Evolutionary conservation across 2,329 filamentous ascomycete genomes (phyloP).

Genomic region (Cercospora sp.): DNA sequence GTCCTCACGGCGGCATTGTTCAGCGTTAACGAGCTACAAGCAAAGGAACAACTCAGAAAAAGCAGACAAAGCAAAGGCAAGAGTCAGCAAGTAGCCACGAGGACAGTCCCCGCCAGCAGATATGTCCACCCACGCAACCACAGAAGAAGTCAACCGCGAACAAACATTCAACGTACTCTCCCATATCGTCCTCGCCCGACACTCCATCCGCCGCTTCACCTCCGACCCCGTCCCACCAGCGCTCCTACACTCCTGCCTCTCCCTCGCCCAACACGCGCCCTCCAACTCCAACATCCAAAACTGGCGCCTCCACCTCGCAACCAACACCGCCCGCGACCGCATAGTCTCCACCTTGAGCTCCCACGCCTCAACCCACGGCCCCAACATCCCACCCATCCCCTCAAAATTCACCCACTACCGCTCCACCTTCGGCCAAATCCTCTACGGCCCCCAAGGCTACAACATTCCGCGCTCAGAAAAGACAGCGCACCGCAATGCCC

Average conservation of each 20-base stretch:
- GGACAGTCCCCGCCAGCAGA: background rate
- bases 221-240: slow-evolving; percentile 14
- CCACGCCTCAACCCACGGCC: slow-evolving; percentile 17
- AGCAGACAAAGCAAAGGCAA: background rate
- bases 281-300: slow-evolving; percentile 29
- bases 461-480: slow-evolving; percentile 22
- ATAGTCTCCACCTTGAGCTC: slow-evolving; percentile 20
- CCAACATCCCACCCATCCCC: slow-evolving; percentile 24
- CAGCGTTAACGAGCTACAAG: background rate
- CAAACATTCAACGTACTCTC: background rate
- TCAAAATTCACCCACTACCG: slow-evolving; percentile 26
- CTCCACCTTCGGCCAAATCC: slow-evolving; percentile 25
- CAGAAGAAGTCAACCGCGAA: background rate
- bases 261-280: slow-evolving; percentile 24
- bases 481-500: slow-evolving; percentile 15
- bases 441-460: slow-evolving; percentile 32
- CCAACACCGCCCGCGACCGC: slow-evolving; percentile 22
- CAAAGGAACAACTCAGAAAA: background rate
- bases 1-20: background rate
- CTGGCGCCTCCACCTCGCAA: slow-evolving; percentile 25
- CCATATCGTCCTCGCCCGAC: slow-evolving; percentile 15
- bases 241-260: slow-evolving; percentile 16
- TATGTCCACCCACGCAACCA: background rate
- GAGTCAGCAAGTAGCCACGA: background rate
- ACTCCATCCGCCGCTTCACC: slow-evolving; percentile 21